Evolutionary conservation across 75 land plant genomes (phyloP).

Genomic region (Pinus taeda): DNA sequence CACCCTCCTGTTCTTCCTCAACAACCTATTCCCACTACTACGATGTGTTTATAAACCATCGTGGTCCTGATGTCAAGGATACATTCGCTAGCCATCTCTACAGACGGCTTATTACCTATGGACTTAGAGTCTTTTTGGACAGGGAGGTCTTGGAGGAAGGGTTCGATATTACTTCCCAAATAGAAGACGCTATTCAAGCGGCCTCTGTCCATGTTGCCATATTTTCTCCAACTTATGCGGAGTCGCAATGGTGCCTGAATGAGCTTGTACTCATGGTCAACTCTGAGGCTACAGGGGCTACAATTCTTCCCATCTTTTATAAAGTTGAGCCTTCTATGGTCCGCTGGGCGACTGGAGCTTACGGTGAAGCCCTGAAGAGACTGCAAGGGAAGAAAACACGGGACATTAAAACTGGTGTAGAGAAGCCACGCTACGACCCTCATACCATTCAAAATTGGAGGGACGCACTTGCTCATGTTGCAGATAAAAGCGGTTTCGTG

Average conservation of each 20-base stretch:
- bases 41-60: too few relatives aligned
- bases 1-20: too few relatives aligned
- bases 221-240: not conserved
- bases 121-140: not conserved
- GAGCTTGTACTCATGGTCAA: not conserved
- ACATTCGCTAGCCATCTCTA: too few relatives aligned
- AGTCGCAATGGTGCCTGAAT: not conserved
- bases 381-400: not conserved
- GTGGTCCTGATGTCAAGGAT: too few relatives aligned
- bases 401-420: not conserved
- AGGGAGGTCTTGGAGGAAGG: not conserved
- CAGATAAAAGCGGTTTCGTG: not conserved
- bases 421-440: not conserved
- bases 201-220: not conserved
- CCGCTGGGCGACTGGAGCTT: not conserved
- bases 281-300: not conserved
- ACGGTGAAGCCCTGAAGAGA: not conserved
- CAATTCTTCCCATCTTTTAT: not conserved
- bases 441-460: not conserved
- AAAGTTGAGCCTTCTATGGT: not conserved
- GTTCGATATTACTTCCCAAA: not conserved
- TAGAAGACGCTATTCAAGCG: not conserved
- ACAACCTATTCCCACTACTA: too few relatives aligned
- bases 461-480: not conserved
- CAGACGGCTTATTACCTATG: too few relatives aligned